Evolutionary conservation across 495 filamentous ascomycete species (phyloP).

Genomic region (Paragyromitra xinjiangensis): DNA sequence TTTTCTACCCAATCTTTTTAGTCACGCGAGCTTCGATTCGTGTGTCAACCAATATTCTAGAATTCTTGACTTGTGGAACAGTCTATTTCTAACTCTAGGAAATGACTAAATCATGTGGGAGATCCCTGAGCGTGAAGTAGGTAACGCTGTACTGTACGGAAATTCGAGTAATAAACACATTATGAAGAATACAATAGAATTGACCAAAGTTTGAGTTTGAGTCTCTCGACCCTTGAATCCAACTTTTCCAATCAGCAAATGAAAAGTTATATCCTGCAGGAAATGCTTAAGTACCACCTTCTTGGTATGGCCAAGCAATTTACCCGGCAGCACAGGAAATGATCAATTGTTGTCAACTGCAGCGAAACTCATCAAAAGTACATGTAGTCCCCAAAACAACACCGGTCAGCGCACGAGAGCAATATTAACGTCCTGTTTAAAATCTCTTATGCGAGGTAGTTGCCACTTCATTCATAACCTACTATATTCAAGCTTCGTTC

Average conservation of each 20-base stretch:
- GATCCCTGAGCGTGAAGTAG: not conserved
- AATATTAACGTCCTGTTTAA: too few species aligned
- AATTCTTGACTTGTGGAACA: not conserved
- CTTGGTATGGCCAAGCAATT: conserved; percentile 10
- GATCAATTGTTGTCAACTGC: not conserved
- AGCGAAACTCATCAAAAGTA: not conserved
- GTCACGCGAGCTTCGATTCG: conserved; percentile 2
- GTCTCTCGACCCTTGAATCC: not conserved
- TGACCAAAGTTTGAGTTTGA: not conserved
- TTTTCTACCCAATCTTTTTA: not conserved
- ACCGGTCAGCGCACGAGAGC: too few species aligned
- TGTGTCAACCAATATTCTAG: not conserved
- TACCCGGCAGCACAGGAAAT: conserved; percentile 11
- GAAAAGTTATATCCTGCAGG: not conserved
- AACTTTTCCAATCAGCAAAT: not conserved
- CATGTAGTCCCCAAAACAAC: not conserved
- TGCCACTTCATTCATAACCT: too few species aligned
- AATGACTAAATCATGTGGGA: not conserved
- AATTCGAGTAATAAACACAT: not conserved
- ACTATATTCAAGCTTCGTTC: too few species aligned
- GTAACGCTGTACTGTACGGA: not conserved
- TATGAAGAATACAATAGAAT: not conserved
- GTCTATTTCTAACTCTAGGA: not conserved
- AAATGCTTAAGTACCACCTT: conserved; percentile 29
- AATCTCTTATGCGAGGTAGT: too few species aligned